Percentiles rank a stretch among this genome's conserved stretches.
Evolutionary conservation across 75 land plant species (phyloP).

Genomic region (Pseudotsuga menziesii): DNA sequence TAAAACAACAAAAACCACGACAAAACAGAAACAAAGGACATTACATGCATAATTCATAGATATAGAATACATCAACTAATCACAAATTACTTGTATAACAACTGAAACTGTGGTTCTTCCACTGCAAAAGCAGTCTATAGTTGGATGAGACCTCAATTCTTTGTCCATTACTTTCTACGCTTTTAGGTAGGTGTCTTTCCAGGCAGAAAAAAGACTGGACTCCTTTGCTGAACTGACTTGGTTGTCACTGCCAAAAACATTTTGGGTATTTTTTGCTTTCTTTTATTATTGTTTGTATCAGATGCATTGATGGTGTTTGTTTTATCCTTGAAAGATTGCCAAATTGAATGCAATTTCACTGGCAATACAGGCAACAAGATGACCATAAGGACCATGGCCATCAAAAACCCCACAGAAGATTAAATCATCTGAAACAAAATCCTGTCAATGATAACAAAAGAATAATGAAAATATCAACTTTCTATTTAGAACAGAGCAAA

Average conservation of each 20-base stretch:
- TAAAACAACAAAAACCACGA: not conserved
- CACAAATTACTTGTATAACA: constrained; percentile 50
- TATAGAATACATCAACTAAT: not conserved
- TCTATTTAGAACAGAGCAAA: not conserved
- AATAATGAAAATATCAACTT: constrained; percentile 4
- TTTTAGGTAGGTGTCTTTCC: constrained; percentile 43
- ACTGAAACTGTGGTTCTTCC: constrained; percentile 12
- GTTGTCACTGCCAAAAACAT: not conserved
- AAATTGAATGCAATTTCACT: constrained; percentile 24
- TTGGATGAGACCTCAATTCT: constrained; percentile 19
- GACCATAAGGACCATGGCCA: constrained; percentile 54
- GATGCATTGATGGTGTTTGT: not conserved
- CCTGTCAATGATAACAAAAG: constrained; percentile 8
- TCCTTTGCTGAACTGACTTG: too few relatives aligned
- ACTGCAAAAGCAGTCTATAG: constrained; percentile 59
- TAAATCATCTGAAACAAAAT: constrained; percentile 14
- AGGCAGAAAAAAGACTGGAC: constrained; percentile 7
- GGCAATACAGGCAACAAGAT: constrained; percentile 43
- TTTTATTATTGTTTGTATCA: not conserved
- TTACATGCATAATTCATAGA: not conserved
- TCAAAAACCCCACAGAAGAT: constrained; percentile 51
- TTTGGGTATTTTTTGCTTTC: not conserved
- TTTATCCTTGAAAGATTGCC: constrained; percentile 14
- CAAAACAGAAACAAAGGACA: not conserved
- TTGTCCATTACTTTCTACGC: constrained; percentile 40